Conservation (phyloP, 306 rosid genomes). For the Hippophae tibetana region DNA sequence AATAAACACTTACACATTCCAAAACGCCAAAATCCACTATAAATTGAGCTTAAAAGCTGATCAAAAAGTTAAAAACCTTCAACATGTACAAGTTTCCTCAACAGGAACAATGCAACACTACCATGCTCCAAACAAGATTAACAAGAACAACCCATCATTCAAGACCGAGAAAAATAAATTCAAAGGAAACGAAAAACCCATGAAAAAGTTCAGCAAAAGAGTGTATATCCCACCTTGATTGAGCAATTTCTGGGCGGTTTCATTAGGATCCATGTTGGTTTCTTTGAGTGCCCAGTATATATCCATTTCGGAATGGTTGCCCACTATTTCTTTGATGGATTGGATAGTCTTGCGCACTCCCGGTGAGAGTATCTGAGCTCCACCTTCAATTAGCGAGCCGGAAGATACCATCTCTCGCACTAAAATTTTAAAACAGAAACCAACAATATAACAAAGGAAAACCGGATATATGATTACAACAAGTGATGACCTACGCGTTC, state of each 20-base stretch:
- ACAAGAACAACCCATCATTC: constrained; percentile 11
- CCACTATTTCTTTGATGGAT: constrained; percentile 82
- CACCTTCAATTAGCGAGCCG: constrained; percentile 55
- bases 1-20: neutral
- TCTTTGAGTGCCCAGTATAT: constrained; percentile 81
- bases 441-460: neutral
- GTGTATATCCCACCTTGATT: constrained; percentile 55
- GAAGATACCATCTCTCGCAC: constrained; percentile 56
- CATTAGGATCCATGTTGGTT: constrained; percentile 92
- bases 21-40: neutral
- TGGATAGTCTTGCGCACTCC: constrained; percentile 69
- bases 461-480: neutral
- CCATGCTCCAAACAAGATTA: neutral
- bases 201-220: neutral
- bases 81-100: neutral
- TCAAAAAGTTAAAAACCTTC: neutral
- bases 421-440: neutral
- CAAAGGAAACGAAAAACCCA: neutral
- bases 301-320: constrained; percentile 80
- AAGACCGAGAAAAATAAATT: neutral
- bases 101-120: neutral
- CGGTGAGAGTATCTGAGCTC: constrained; percentile 53
- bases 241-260: constrained; percentile 94
- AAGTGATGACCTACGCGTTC: neutral
- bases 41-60: no score